Base-by-base conservation (phyloP, 208 protist genomes). In the Acanthamoeba divionensis region DNA sequence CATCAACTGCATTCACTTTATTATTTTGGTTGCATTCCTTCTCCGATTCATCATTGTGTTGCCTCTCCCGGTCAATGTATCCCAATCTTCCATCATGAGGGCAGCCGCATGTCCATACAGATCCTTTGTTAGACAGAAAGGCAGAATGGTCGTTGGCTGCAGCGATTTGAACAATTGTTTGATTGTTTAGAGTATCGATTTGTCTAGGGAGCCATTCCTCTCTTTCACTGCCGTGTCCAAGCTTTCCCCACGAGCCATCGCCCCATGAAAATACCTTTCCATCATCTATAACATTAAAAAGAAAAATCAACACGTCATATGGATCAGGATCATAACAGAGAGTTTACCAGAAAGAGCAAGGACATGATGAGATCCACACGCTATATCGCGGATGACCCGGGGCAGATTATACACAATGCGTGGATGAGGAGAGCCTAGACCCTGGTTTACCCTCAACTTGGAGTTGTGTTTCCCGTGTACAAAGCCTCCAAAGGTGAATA, bases 191-290 rank as follows among this genome's bases (percentile, higher is more conserved):
- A 15, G 69, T 48, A 38, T 54, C 69, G n/a, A 79, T 79, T 6
- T 41, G 41, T 1, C 69, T 41, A 6, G 69, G 69, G 24, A 79
- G 33, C 69, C 69, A 79, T 13, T 79, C 69, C n/a, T 79, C 69
- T n/a, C 45, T 79, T 33, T 79, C 69, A 15, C 45, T 57, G 36
- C 4, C 69, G 41, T 79, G 69, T 21, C 69, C 69, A 6, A 79
- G 69, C 69, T 79, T 79, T 5, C 69, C 69, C 69, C 69, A 79
- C 10, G 69, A 79, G 38, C 69, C 69, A 29, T 79, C 69, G 13
- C 69, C 69, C 69, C 69, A 79, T 29, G 69, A 79, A 18, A 57
- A 79, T 24, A 79, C 69, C 10, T 79, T 79, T n/a, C 69, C 69
- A 1, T 79, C 41, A 12, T n/a, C 8, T 4, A 48, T 79, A 48